Evolutionary conservation across 148 eudicot genomes (phyloP).

Genomic region (Pharnaceum exiguum): DNA sequence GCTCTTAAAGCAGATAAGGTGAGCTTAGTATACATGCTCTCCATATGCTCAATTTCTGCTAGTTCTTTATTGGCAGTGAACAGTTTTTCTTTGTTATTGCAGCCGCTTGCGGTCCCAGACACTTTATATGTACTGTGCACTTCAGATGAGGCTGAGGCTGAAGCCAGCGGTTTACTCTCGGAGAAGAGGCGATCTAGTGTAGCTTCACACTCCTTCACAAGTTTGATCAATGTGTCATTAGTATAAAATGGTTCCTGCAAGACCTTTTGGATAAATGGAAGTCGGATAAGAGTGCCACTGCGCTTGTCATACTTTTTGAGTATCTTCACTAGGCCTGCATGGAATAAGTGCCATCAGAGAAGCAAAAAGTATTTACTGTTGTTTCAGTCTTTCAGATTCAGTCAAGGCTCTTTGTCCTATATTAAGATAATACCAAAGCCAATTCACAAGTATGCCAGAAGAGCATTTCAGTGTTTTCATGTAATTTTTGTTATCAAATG

Average conservation of each 20-base stretch:
- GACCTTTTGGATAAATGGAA: constrained; percentile 67
- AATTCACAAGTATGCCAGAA: too few relatives aligned
- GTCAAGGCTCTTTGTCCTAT: neutral
- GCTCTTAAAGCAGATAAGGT: constrained; percentile 54
- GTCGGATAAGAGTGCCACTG: constrained; percentile 53
- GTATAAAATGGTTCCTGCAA: constrained; percentile 58
- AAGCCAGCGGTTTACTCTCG: constrained; percentile 20
- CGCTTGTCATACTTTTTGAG: constrained; percentile 70
- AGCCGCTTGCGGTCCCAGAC: constrained; percentile 3
- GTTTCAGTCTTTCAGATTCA: neutral
- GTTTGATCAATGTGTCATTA: constrained; percentile 48
- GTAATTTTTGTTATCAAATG: neutral
- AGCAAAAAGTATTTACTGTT: too few relatives aligned
- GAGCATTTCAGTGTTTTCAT: too few relatives aligned
- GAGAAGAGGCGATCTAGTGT: constrained; percentile 49
- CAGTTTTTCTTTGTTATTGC: constrained; percentile 14
- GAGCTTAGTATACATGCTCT: constrained; percentile 45
- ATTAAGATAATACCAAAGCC: too few relatives aligned
- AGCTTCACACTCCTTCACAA: constrained; percentile 57
- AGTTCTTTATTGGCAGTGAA: constrained; percentile 45
- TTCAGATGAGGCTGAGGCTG: constrained; percentile 20
- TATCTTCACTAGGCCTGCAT: constrained; percentile 64
- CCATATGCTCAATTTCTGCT: constrained; percentile 47
- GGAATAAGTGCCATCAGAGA: neutral
- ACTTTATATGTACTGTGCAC: constrained; percentile 14